Evolutionary conservation across 2,329 filamentous ascomycete species (phyloP), one percentile per base, ranked within the genome.

Genomic region (Boeremia exigua): DNA sequence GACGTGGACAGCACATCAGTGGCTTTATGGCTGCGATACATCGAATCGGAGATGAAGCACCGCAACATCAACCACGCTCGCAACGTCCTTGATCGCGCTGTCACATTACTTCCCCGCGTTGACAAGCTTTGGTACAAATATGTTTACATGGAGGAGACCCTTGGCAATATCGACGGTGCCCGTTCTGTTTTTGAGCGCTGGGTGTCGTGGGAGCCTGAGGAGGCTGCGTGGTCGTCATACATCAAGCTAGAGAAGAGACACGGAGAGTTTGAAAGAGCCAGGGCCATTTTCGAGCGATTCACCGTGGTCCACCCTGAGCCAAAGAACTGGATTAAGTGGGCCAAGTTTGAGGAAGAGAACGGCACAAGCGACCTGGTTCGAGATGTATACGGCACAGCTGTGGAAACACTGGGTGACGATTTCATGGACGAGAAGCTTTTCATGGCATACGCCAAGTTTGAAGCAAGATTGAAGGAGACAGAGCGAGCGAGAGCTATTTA

Each of bases 61-160:
- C 62, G 71, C 38, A 74, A 75, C 39, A 97, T 99, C 81, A 96
- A 96, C 75, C 94, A 98, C 82, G 93, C 95, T 30, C 84, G 95
- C 55, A 99, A 99, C 74, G 78, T 99, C 47, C 85, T 99, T 48
- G 95, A 99, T 75, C 88, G 95, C 51, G 93, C 95, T n/a, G 91
- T 98, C 48, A 92, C 92, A 0, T 91, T 96, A 52, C 81, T 97
- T 34, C 95, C 95, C 5, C 84, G 95, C 54, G 86, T 98, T 36
- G 92, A 98, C 75, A 98, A 98, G 82, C 80, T 99, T 30, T 99
- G 95, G 95, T 99, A 96, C 81, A 98, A 98, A 76, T 99, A 97
- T 81, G 92, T 96, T 25, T 96, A 96, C 75, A 96, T 96, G 89
- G 94, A 98, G 80, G 95, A 99, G 83, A 98, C 94, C 78, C 84